Base-by-base conservation (phyloP, 805 yeast genomes). In the Lipomyces lipofer region DNA sequence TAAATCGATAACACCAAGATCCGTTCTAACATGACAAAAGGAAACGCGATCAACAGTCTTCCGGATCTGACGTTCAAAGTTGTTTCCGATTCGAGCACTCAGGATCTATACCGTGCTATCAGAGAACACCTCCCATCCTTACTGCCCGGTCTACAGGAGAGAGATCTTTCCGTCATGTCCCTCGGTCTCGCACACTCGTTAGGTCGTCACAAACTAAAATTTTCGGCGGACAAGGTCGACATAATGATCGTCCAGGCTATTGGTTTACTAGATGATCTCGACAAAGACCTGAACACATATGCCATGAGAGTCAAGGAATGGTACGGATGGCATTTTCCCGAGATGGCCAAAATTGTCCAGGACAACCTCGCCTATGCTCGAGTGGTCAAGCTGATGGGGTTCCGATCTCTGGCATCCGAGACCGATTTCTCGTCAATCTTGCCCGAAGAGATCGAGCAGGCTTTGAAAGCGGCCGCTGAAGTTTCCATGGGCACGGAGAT, bases 291-390 rank as follows among this genome's bases (percentile, higher is more conserved):
- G 67, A 94, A 94, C 78, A 94, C 97, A 49, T 94, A 92, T 68
- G 96, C 98, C 64, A 94, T 94, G 99, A 85, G 99, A 78, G 83
- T 92, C 76, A 94, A 92, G 78, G 99, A 94, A 77, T 94, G 99
- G 99, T 94, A 94, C 76, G 99, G 99, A 63, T 94, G 99, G 99
- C 99, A 94, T 75, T 94, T 94, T 85, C 99, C 99, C 36, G 99
- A 94, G 75, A 83, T 94, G 83, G 97, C 97, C 67, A 94, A 94
- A 81, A 89, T 92, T 72, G 87, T 94, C 66, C 84, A 86, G 64
- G 99, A 92, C 75, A 91, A 96, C 63, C 92, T 88, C 66, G 97
- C 97, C 44, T 92, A 84, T 73, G 98, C 98, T 59, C 86, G 95
- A 78, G 87, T 90, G 65, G 88, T 94, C 69, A 81, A 90, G 74